Percentiles rank a stretch among this genome's conserved stretches.
These are phyloP conservation scores for Raffaelea arxii DNA, from an alignment of 2,329 filamentous ascomycete genomes.

Conservation along the genomic window DNA sequence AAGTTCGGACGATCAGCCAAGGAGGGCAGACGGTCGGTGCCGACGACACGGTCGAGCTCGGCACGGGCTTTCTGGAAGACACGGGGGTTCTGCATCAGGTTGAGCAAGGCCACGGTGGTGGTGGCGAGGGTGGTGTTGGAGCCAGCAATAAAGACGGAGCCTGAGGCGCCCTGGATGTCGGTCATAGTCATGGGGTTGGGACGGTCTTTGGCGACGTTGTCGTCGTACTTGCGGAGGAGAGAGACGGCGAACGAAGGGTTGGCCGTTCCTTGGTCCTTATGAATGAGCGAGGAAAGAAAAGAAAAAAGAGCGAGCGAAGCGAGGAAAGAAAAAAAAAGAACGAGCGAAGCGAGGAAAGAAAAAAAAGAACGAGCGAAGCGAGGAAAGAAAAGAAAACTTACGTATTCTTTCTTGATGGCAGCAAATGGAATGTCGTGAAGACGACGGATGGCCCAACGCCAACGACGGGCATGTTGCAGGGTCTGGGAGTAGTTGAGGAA, in stretches of 20 bases:
- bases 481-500: constrained; percentile 8
- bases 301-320: no score
- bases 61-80: constrained; percentile 35
- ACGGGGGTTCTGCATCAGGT: constrained; percentile 29
- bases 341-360: no score
- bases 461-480: constrained; percentile 17
- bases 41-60: constrained; percentile 37
- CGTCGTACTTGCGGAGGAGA: constrained; percentile 20
- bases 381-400: no score
- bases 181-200: constrained; percentile 25
- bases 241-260: constrained; percentile 20
- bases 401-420: no score
- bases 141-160: constrained; percentile 37
- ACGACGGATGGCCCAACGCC: constrained; percentile 22
- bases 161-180: constrained; percentile 39
- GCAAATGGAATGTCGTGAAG: constrained; percentile 34
- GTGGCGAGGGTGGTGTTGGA: constrained; percentile 35
- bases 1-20: constrained; percentile 34
- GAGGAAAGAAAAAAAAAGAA: no score
- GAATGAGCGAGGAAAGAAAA: constrained; percentile 17
- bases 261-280: constrained; percentile 22
- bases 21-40: constrained; percentile 29
- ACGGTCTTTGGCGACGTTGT: constrained; percentile 18
- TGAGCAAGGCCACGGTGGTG: constrained; percentile 30
- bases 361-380: no score